phyloP scores from a whole-genome alignment of 805 yeast species.

The Kluyveromyces lactis region DNA sequence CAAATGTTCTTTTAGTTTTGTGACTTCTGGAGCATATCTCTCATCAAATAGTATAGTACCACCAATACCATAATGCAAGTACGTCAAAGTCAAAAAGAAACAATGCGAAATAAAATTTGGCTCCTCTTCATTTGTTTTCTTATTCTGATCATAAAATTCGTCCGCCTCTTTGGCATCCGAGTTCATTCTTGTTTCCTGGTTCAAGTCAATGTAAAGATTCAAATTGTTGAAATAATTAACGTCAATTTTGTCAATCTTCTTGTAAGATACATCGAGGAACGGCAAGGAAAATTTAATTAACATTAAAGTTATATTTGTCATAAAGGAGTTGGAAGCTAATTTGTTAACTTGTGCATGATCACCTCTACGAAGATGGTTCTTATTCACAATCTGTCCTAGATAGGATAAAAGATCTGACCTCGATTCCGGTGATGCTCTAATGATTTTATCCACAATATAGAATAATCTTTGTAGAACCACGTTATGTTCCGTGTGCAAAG shows the following conservation, averaged over 20 bases:
- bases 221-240: slow-evolving; percentile 52
- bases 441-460: slow-evolving; percentile 59
- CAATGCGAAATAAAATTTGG: slow-evolving; percentile 86
- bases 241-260: slow-evolving; percentile 72
- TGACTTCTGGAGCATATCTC: slow-evolving; percentile 44
- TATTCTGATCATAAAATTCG: slow-evolving; percentile 40
- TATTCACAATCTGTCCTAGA: slow-evolving; percentile 67
- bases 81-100: slow-evolving; percentile 71
- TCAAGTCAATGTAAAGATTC: slow-evolving; percentile 49
- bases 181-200: slow-evolving; percentile 76
- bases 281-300: slow-evolving; percentile 74
- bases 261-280: slow-evolving; percentile 57
- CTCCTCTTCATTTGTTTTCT: slow-evolving; percentile 28
- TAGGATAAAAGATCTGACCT: slow-evolving; percentile 57
- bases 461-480: slow-evolving; percentile 56
- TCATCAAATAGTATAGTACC: slow-evolving; percentile 58
- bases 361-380: slow-evolving; percentile 82
- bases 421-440: slow-evolving; percentile 62
- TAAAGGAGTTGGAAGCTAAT: slow-evolving; percentile 70
- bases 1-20: slow-evolving; percentile 35
- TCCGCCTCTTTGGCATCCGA: slow-evolving; percentile 66
- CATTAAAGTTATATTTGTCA: slow-evolving; percentile 65
- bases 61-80: slow-evolving; percentile 81
- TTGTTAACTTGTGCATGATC: slow-evolving; percentile 63
- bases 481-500: slow-evolving; percentile 57